Evolutionary conservation across 2,329 filamentous ascomycete species (phyloP), one percentile per base, ranked within the genome.

Genomic region (Trichoderma endophyticum): DNA sequence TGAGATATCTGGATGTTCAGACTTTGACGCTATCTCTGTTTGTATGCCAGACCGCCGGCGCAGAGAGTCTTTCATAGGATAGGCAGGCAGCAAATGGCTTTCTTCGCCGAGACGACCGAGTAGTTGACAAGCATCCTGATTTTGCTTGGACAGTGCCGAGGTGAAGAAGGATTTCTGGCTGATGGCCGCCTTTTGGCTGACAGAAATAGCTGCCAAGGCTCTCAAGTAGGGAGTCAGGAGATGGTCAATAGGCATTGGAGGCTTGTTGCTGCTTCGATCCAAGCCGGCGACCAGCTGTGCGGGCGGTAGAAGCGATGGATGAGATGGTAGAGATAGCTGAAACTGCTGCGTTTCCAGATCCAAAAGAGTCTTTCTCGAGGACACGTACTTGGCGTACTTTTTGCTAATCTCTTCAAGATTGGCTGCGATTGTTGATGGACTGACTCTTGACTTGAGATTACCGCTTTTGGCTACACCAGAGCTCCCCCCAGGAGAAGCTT

Each of bases 161-260:
- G 84, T 87, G 62, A 90, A 80, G 76, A 91, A 85, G 0, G 88
- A 84, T 75, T 90, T 91, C 74, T 91, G 87, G 36, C 86, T 80
- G 59, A 90, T 87, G 30, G 86, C 80, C 0, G 82, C 81, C 76
- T 88, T 91, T 78, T 91, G 89, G 66, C 86, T 85, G 59, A 82
- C 86, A 6, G 88, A 85, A 5, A 89, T 77, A 2, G 82, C 78
- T 28, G 90, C 82, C 2, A 91, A 80, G 12, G 82, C 81, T 72
- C 87, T 83, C 15, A 91, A 80, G 74, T 89, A 90, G 2, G 89
- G 88, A 1, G 85, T 84, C 5, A 90, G 80, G 11, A 90, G 82
- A 75, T 88, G 77, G 11, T 79, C 79, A 51, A 75, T 77, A 6
- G 78, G 76, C 6, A 71, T 51, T 6, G 76, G 74, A 30, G 75